phyloP scores from a whole-genome alignment of 2,329 filamentous ascomycete species.

The Chrysosporium keratinophilum region DNA sequence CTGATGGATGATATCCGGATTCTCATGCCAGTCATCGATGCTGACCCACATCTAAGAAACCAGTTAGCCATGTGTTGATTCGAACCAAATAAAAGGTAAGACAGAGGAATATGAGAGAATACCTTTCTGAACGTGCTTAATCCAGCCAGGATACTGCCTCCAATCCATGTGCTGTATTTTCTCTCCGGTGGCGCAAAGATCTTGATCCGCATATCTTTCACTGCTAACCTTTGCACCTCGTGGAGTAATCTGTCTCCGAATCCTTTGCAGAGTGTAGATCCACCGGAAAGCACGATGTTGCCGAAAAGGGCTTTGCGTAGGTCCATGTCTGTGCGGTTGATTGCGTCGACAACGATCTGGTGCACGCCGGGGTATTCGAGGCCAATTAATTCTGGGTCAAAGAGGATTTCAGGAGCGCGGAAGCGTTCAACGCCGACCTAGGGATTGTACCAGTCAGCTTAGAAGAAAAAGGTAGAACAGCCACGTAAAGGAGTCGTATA shows the following conservation, averaged over 20 bases:
- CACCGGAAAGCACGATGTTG: constrained; percentile 94
- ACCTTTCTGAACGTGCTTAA: constrained; percentile 98
- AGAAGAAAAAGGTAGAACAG: background rate
- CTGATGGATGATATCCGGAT: constrained; percentile 96
- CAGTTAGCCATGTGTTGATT: constrained; percentile 1
- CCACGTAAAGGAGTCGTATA: constrained; percentile 8
- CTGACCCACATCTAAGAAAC: constrained; percentile 88
- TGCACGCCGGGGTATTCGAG: constrained; percentile 95
- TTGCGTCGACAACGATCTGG: constrained; percentile 94
- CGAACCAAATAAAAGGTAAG: background rate
- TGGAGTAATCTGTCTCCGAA: constrained; percentile 87
- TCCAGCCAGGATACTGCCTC: constrained; percentile 90
- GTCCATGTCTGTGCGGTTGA: constrained; percentile 90
- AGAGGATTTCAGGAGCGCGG: constrained; percentile 90
- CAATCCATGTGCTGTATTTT: constrained; percentile 99
- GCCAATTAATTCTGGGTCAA: constrained; percentile 93
- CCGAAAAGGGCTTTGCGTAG: constrained; percentile 86
- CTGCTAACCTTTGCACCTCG: constrained; percentile 84
- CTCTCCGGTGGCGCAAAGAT: constrained; percentile 96
- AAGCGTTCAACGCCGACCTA: constrained; percentile 89
- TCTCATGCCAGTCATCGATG: constrained; percentile 99
- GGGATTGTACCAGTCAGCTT: background rate
- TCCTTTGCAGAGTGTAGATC: constrained; percentile 90
- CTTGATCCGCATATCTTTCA: constrained; percentile 99
- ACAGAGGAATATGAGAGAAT: constrained; percentile 24